These are phyloP conservation scores for Phytophthora agathidicida DNA, from an alignment of 352 stramenopile species.

Conservation along the genomic window DNA sequence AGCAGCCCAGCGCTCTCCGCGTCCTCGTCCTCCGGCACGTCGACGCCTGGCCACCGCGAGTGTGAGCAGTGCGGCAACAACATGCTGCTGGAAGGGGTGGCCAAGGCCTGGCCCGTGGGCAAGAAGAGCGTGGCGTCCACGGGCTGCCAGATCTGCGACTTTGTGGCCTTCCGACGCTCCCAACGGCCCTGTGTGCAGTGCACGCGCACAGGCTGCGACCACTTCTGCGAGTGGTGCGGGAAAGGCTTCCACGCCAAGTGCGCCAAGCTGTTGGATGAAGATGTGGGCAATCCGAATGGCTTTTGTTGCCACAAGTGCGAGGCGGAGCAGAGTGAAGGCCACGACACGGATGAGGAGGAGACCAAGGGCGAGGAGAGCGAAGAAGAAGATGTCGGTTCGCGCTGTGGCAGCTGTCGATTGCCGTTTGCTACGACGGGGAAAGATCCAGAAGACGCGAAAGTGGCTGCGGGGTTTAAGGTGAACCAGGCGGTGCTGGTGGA, in stretches of 20 bases:
- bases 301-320: constrained; percentile 84
- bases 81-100: constrained; percentile 45
- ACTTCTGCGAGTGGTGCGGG: constrained; percentile 89
- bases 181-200: constrained; percentile 76
- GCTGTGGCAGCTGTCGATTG: constrained; percentile 65
- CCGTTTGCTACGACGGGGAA: constrained; percentile 54
- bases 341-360: constrained; percentile 57
- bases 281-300: constrained; percentile 55
- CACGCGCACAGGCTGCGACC: constrained; percentile 60
- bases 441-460: constrained; percentile 28
- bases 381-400: constrained; percentile 63
- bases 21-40: constrained; percentile 34
- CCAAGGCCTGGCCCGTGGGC: constrained; percentile 42
- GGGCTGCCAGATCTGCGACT: constrained; percentile 85
- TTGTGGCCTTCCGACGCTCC: constrained; percentile 71
- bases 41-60: constrained; percentile 52
- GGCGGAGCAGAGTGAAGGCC: constrained; percentile 60
- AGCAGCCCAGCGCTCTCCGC: constrained; percentile 34
- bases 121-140: constrained; percentile 58
- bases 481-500: constrained; percentile 87
- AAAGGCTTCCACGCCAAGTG: constrained; percentile 83
- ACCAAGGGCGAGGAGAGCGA: constrained; percentile 38
- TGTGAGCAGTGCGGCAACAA: constrained; percentile 61
- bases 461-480: constrained; percentile 61
- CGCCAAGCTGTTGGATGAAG: constrained; percentile 53